These are phyloP conservation scores for Kuraishia borneana DNA, from an alignment of 805 yeast species.

Conservation along the genomic window DNA sequence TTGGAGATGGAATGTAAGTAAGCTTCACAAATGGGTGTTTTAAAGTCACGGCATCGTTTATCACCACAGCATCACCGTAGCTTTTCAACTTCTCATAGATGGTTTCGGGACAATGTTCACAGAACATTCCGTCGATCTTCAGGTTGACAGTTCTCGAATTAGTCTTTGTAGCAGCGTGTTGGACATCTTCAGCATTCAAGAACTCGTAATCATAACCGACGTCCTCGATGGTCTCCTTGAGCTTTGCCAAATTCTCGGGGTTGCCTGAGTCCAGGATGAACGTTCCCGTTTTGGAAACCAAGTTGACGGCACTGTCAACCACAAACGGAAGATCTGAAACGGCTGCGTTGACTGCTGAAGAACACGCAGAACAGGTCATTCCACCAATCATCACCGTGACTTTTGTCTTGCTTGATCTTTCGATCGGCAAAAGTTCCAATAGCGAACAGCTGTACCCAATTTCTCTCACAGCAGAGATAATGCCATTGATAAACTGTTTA, in stretches of 20 bases:
- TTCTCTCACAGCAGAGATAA: constrained; percentile 36
- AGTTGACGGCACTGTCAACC: constrained; percentile 39
- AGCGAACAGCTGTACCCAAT: constrained; percentile 38
- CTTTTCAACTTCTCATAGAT: constrained; percentile 35
- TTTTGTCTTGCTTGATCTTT: constrained; percentile 32
- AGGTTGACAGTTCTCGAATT: constrained; percentile 46
- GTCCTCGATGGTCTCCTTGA: constrained; percentile 47
- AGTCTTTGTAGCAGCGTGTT: constrained; percentile 34
- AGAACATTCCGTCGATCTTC: constrained; percentile 54
- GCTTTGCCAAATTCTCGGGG: constrained; percentile 20
- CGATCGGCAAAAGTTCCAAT: constrained; percentile 49
- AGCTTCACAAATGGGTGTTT: constrained; percentile 48
- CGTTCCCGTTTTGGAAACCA: constrained; percentile 51
- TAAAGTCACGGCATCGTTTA: constrained; percentile 44
- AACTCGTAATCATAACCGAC: constrained; percentile 54
- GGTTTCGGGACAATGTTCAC: constrained; percentile 56
- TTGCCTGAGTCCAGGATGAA: constrained; percentile 39
- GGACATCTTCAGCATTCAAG: constrained; percentile 29
- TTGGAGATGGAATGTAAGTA: constrained; percentile 51
- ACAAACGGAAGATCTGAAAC: constrained; percentile 40
- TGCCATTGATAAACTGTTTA: constrained; percentile 35
- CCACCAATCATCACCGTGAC: constrained; percentile 60
- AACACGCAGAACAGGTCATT: constrained; percentile 64
- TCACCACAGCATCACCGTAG: constrained; percentile 46
- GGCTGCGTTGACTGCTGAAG: constrained; percentile 38